Percentiles rank a stretch among this genome's conserved stretches.
These are phyloP conservation scores for Neurospora intermedia DNA, from an alignment of 495 filamentous ascomycete genomes.

Conservation along the genomic window DNA sequence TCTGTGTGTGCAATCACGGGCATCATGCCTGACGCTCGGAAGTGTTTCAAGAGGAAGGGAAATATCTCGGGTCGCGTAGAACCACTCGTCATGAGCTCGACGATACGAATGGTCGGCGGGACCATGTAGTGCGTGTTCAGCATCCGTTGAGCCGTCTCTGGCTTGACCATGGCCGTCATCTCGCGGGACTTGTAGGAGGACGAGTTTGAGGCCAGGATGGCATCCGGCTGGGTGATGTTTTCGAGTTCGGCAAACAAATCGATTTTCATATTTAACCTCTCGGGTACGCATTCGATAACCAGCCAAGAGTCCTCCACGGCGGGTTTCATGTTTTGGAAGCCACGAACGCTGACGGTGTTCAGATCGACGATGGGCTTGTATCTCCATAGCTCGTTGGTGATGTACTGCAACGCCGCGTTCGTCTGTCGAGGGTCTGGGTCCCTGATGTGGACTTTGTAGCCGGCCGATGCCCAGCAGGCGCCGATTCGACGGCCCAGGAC, in stretches of 20 bases:
- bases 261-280: conserved; percentile 36
- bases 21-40: conserved; percentile 26
- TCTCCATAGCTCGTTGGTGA: background rate
- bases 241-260: conserved; percentile 36
- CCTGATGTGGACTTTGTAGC: conserved; percentile 26
- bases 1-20: conserved; percentile 29
- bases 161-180: conserved; percentile 30
- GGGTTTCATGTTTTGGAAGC: conserved; percentile 21
- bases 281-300: conserved; percentile 42
- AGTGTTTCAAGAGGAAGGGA: conserved; percentile 20
- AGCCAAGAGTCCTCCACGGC: conserved; percentile 31
- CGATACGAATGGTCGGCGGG: conserved; percentile 30
- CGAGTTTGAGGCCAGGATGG: conserved; percentile 37
- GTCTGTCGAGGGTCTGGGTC: conserved; percentile 10
- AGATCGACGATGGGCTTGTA: background rate
- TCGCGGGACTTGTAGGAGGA: conserved; percentile 34
- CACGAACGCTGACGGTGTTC: conserved; percentile 3
- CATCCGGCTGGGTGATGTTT: conserved; percentile 20
- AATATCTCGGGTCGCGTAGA: conserved; percentile 30
- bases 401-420: conserved; percentile 9
- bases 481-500: conserved; percentile 20
- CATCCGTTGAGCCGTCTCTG: conserved; percentile 17
- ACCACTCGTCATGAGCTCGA: conserved; percentile 43
- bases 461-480: conserved; percentile 18
- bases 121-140: conserved; percentile 41